Evolutionary conservation across 805 yeast genomes (phyloP).

Genomic region (Candida oleophila): DNA sequence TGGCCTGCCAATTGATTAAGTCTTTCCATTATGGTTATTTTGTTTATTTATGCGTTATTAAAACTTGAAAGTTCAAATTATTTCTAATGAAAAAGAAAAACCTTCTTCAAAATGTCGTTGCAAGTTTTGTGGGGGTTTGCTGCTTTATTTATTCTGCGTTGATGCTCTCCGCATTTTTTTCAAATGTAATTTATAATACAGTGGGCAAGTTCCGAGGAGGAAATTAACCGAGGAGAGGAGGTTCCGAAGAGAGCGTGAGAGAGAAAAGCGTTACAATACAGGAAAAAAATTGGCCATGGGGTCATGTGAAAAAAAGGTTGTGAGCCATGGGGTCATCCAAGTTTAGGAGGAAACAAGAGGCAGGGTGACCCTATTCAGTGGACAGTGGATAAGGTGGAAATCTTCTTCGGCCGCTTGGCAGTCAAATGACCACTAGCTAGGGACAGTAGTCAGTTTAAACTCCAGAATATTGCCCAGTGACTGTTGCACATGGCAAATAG

Average conservation of each 20-base stretch:
- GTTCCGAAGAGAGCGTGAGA: background rate
- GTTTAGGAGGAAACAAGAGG: background rate
- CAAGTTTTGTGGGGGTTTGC: background rate
- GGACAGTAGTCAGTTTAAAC: too few species aligned
- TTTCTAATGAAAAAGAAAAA: background rate
- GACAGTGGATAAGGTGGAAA: too few species aligned
- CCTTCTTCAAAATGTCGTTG: background rate
- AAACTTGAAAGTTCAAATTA: background rate
- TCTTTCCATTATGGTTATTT: conserved; percentile 39
- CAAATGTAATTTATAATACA: background rate
- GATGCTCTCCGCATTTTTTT: background rate
- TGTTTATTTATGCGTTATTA: conserved; percentile 4
- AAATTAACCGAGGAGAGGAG: conserved; percentile 3
- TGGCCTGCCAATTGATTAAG: conserved; percentile 46
- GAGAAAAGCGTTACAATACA: background rate
- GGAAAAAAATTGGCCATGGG: background rate
- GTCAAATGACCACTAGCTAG: too few species aligned
- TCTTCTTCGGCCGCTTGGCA: too few species aligned
- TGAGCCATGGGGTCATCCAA: background rate
- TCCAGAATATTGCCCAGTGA: too few species aligned
- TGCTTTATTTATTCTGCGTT: background rate
- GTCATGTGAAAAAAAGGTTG: background rate
- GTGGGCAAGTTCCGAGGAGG: conserved; percentile 4
- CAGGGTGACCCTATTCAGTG: too few species aligned
- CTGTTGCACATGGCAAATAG: too few species aligned